These are phyloP conservation scores for Globisporangium apiculatum DNA, from an alignment of 352 stramenopile species.

Conservation along the genomic window DNA sequence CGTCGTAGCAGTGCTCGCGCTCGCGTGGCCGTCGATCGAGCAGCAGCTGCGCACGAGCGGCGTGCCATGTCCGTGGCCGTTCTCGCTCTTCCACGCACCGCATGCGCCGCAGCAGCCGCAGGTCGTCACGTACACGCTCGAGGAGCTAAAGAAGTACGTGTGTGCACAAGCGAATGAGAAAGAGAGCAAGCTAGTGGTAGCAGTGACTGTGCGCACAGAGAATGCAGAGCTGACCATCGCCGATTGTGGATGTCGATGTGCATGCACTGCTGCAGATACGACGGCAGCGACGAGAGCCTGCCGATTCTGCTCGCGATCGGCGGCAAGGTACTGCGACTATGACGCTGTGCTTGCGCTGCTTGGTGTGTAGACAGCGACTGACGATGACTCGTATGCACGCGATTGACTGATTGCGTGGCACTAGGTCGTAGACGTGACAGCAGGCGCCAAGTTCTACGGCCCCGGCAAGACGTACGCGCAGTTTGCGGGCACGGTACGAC, in stretches of 20 bases:
- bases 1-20: conserved; percentile 40
- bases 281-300: conserved; percentile 51
- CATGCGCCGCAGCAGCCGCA: conserved; percentile 21
- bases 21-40: conserved; percentile 72
- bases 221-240: neutral
- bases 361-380: no score
- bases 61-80: conserved; percentile 60
- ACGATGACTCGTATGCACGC: no score
- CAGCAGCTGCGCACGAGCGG: conserved; percentile 43
- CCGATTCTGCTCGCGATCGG: conserved; percentile 66
- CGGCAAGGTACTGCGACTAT: conserved; percentile 38
- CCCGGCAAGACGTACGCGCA: conserved; percentile 65
- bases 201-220: no score
- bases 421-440: conserved; percentile 65
- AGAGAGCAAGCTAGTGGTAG: no score
- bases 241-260: no score
- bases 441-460: conserved; percentile 67
- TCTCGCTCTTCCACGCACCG: conserved; percentile 33
- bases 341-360: no score
- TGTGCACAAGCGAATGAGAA: no score
- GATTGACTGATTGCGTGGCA: neutral
- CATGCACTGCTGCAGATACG: conserved; percentile 28
- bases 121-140: conserved; percentile 46
- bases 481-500: conserved; percentile 57
- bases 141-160: conserved; percentile 48